Base-by-base conservation (phyloP, 805 yeast species). In the Saccharomycopsis sp. region DNA sequence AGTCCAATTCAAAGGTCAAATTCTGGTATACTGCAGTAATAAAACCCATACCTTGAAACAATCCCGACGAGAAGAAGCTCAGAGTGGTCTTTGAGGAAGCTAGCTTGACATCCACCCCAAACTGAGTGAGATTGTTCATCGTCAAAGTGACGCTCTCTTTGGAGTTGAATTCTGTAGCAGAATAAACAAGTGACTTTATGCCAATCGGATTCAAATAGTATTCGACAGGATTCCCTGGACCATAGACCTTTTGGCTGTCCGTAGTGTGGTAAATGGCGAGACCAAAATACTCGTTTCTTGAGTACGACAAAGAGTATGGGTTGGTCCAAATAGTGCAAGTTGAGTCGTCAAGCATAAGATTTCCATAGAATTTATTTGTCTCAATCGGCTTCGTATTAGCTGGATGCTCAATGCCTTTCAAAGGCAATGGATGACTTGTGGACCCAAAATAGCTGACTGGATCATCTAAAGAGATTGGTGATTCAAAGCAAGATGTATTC, bases 311-410 rank as follows among this genome's bases (percentile, higher is more conserved):
- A 16, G 90, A 77, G 66, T 85, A 88, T 20, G 96, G 95, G 64
- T 81, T 83, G 8, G 86, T 76, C 72, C 79, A 87, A 2, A 79
- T 79, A 53, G 82, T 78, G 54, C 75, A 73, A 23, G 75, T 71
- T 69, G 83, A 89, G 53, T 70, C 70, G 21, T 74, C 85, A 21
- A 86, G 72, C 62, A 84, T 71, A 65, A 87, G 66, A 68, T 89
- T 88, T 41, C 82, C 79, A 70, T 80, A 87, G 70, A 88, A 89
- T 71, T 87, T 88, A 74, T 89, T 88, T 23, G 96, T 89, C 65
- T 84, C 83, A 60, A 79, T 75, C 1, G 84, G 74, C 9, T 62
- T 64, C 37, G 70, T 78, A 54, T 70, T 66, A 46, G 65, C 65
- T n/a, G 63, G 52, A 12, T 64, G 61, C 20, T 62, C 67, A 37